Base-by-base conservation (phyloP, 2,329 filamentous ascomycete species). In the Chaetomium globosum region DNA sequence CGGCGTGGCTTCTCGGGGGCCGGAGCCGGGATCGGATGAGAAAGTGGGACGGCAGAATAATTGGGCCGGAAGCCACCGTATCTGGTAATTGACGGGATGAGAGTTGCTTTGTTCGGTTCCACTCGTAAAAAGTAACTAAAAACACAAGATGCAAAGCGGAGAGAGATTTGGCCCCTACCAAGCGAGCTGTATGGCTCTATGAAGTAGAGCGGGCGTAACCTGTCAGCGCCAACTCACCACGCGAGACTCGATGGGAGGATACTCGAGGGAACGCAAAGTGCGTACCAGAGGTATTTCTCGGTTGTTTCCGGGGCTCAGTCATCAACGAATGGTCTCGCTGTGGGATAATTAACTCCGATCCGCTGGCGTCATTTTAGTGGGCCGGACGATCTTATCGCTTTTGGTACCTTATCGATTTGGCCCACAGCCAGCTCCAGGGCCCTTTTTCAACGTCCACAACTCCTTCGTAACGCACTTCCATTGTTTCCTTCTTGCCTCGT, bases 41-140 rank as follows among this genome's bases (percentile, higher is more conserved):
- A 51, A 60, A 51, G 57, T 63, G 64, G 65, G 55, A 59, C 62
- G 61, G 63, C 43, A 52, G 33, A 59, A 66, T 46, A 54, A 28
- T 58, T 39, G 51, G 59, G 46, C 49, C 21, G 31, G 30, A 48
- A n/a, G 26, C 2, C 4, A 19, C n/a, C 16, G 39, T 43, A n/a
- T n/a, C 5, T 43, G 39, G 39, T 16, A 43, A 19, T 43, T n/a
- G 16, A 43, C 16, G 39, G 16, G 39, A 43, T 43, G 39, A 39
- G 39, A 43, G 3, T 5, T 43, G 6, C 39, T 5, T 39, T 6
- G 39, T 36, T 12, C 3, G 7, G 39, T 43, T 43, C 13, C 39
- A 43, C 13, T 19, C 16, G 12, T 6, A 5, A 16, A 39, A 43
- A 43, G n/a, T n/a, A n/a, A n/a, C n/a, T n/a, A 19, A 43, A n/a